These are phyloP conservation scores for Taxillus chinensis DNA, from an alignment of 164 flowering plant genomes.

Conservation along the genomic window DNA sequence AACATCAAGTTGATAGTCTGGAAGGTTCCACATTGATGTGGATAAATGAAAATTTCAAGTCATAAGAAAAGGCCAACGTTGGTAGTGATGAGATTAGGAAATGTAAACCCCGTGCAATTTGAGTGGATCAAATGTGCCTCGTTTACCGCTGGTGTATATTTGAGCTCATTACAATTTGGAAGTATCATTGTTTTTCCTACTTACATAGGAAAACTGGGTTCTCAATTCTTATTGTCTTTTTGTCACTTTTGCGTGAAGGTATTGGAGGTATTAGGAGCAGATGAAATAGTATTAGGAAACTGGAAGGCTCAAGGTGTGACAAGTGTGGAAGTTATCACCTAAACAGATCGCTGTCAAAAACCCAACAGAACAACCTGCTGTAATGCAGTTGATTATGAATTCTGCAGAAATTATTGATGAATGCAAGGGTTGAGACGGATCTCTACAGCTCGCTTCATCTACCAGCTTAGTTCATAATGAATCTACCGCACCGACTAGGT, in stretches of 20 bases:
- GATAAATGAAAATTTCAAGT: no score
- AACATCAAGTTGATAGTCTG: no score
- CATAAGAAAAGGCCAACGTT: no score
- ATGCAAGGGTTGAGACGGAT: conserved; percentile 34
- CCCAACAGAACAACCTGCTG: conserved; percentile 59
- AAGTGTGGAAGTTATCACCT: conserved; percentile 43
- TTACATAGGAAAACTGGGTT: no score
- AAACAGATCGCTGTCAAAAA: conserved; percentile 58
- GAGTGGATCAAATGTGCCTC: no score
- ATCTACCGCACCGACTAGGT: conserved; percentile 16
- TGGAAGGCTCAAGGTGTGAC: conserved; percentile 68
- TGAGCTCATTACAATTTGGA: no score
- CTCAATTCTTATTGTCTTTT: not conserved
- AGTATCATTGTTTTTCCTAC: no score
- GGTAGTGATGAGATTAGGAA: no score
- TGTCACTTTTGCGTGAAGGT: conserved; percentile 23
- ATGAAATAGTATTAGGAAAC: conserved; percentile 46
- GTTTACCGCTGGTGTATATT: no score
- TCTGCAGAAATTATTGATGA: conserved; percentile 51
- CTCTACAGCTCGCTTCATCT: conserved; percentile 22
- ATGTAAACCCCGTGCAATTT: no score
- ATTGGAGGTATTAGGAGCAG: conserved; percentile 32
- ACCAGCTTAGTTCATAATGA: conserved; percentile 23
- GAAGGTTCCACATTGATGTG: no score
- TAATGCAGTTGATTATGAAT: conserved; percentile 73